These are phyloP conservation scores for Sclerotinia subarctica DNA, from an alignment of 2,329 filamentous ascomycete genomes.

Conservation along the genomic window DNA sequence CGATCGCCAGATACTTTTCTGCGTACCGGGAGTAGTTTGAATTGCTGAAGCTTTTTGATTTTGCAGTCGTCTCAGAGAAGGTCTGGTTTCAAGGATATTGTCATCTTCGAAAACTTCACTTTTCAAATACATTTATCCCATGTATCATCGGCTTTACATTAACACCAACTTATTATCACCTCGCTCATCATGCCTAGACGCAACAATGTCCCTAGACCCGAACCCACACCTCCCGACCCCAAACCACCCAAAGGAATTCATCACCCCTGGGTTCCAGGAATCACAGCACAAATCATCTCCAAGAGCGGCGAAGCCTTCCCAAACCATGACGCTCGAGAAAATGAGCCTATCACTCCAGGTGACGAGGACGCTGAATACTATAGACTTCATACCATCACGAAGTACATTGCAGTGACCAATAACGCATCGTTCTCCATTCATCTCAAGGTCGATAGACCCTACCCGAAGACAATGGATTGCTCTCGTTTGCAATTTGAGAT, in stretches of 20 bases:
- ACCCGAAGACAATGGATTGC: conserved; percentile 6
- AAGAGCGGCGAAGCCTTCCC: background rate
- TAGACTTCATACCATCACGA: background rate
- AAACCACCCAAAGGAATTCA: background rate
- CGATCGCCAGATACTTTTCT: background rate
- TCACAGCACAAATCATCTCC: conserved; percentile 5
- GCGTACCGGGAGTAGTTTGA: background rate
- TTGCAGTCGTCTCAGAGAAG: background rate
- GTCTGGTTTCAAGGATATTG: too few species aligned
- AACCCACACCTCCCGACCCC: background rate
- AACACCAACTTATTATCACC: background rate
- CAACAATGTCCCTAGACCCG: background rate
- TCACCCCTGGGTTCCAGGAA: background rate
- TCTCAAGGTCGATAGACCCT: conserved; percentile 6
- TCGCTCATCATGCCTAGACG: background rate
- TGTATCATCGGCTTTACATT: background rate
- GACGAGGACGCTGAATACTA: background rate
- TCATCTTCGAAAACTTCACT: background rate
- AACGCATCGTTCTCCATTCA: conserved; percentile 2
- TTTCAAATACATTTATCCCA: background rate
- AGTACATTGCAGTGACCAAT: background rate
- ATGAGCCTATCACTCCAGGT: background rate
- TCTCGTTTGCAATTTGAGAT: conserved; percentile 22
- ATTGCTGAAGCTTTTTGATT: background rate
- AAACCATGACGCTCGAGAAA: background rate